Evolutionary conservation across 768 basidiomycete species (phyloP), one percentile per base, ranked within the genome.

Genomic region (Boletus rubropictus): DNA sequence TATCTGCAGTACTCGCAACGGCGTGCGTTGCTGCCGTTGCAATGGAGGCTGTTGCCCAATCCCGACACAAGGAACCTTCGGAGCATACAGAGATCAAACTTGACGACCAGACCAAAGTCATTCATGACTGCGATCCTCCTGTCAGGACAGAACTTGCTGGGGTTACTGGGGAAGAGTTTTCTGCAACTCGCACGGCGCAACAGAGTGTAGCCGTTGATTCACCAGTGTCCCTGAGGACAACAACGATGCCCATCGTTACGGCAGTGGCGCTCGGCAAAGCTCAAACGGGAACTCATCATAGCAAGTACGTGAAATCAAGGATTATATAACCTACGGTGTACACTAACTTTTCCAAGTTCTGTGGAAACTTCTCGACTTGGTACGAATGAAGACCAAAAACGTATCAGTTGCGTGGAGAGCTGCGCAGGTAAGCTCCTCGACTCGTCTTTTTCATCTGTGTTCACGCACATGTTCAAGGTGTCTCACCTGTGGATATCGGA

Each of bases 1-100:
- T 56, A 8, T 55, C 59, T 27, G 22, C 42, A 11, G 8, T 48
- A 24, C 38, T 62, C 3, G 51, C 51, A 3, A 6, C 45, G 9
- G 59, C 49, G 0, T 41, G 32, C 5, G n/a, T 59, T 18, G 51
- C 51, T 2, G 49, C 60, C 5, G 31, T 38, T 20, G 53, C 49
- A 0, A 34, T 40, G 2, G 60, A 56, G 36, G 51, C 51, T 15
- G 39, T 29, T 15, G 2, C 53, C 5, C 53, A 51, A 12, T 34
- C 29, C 5, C 46, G 31, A 28, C 40, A 38, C 14, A 38, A 59
- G 40, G 33, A 47, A 24, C 42, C 5, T 25, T 21, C 35, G 1
- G 25, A 50, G 22, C 49, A n/a, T 8, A 15, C 15, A 5, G 20
- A 24, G 11, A 47, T 28, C 15, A 40, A 45, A 42, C 20, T 3